phyloP scores from a whole-genome alignment of 2,329 filamentous ascomycete species.

The Cryphonectria japonica region DNA sequence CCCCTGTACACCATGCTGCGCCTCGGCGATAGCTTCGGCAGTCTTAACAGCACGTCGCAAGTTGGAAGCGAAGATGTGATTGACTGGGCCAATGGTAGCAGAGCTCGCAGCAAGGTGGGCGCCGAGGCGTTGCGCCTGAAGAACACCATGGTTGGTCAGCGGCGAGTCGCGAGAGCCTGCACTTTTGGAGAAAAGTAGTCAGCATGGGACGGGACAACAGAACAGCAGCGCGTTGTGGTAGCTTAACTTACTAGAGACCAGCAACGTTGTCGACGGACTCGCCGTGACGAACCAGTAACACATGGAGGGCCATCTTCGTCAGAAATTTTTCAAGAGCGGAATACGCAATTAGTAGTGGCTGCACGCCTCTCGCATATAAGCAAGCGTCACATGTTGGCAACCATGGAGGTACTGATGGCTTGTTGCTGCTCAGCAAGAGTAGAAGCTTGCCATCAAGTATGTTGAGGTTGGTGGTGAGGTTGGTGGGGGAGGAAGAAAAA shows the following conservation, averaged over 20 bases:
- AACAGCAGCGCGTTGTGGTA: not conserved
- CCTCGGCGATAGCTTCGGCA: slow-evolving; percentile 65
- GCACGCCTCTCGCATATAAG: not conserved
- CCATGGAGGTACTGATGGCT: not conserved
- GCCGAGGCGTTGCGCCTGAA: slow-evolving; percentile 76
- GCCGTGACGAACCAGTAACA: slow-evolving; percentile 83
- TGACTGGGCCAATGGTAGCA: slow-evolving; percentile 44
- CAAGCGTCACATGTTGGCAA: slow-evolving; percentile 9
- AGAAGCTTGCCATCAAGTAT: not conserved
- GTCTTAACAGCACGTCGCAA: slow-evolving; percentile 75
- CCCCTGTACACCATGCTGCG: slow-evolving; percentile 45
- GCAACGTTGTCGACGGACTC: slow-evolving; percentile 91
- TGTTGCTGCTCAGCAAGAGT: not conserved
- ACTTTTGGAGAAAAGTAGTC: slow-evolving; percentile 41
- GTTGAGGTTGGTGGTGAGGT: not conserved
- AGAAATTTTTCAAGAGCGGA: not conserved
- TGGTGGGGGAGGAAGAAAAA: not conserved
- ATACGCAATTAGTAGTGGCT: not conserved
- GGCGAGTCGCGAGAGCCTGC: slow-evolving; percentile 81
- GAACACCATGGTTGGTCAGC: slow-evolving; percentile 78
- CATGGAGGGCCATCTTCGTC: slow-evolving; percentile 46
- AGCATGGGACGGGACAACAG: slow-evolving; percentile 53
- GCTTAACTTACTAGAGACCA: slow-evolving; percentile 65
- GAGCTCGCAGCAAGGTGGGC: slow-evolving; percentile 55
- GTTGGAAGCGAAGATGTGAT: slow-evolving; percentile 77